phyloP scores from a whole-genome alignment of 2,329 filamentous ascomycete genomes.

The Talaromyces verruculosus region DNA sequence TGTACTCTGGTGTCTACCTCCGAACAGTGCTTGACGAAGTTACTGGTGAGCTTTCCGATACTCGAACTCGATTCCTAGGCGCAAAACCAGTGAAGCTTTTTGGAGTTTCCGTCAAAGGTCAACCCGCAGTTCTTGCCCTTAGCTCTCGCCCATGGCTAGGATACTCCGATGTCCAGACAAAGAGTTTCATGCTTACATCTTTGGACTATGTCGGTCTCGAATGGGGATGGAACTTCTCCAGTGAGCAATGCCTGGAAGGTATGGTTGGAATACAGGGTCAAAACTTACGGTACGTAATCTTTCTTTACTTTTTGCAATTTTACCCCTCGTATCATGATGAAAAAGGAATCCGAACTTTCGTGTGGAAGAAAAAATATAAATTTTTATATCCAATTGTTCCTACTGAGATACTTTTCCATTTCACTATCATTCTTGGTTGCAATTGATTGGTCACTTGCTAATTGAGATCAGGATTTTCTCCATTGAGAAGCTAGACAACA shows the following conservation, averaged over 20 bases:
- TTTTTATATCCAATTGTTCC: slow-evolving; percentile 83
- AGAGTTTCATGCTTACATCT: slow-evolving; percentile 87
- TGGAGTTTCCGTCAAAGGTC: slow-evolving; percentile 81
- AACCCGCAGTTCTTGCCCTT: slow-evolving; percentile 81
- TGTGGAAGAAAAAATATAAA: slow-evolving; percentile 48
- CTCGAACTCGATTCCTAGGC: slow-evolving; percentile 88
- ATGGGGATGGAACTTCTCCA: slow-evolving; percentile 95
- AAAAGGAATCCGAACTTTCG: slow-evolving; percentile 37
- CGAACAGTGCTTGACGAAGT: slow-evolving; percentile 92
- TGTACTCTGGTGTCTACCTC: slow-evolving; percentile 93
- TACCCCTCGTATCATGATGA: slow-evolving; percentile 46
- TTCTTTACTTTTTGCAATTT: slow-evolving; percentile 19
- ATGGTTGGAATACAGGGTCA: slow-evolving; percentile 92
- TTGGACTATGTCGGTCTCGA: slow-evolving; percentile 84
- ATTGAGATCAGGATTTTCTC: slow-evolving; percentile 70
- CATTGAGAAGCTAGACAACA: slow-evolving; percentile 80
- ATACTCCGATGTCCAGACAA: slow-evolving; percentile 83
- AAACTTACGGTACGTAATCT: slow-evolving; percentile 71
- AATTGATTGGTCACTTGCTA: slow-evolving; percentile 2
- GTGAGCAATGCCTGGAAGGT: slow-evolving; percentile 87
- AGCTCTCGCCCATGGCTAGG: slow-evolving; percentile 96
- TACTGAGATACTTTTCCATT: slow-evolving; percentile 64
- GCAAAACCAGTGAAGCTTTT: slow-evolving; percentile 88
- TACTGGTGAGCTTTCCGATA: slow-evolving; percentile 93
- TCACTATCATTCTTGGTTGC: slow-evolving; percentile 1